A percentile compares a stretch with the other conserved stretches of the same genome.
These are phyloP conservation scores for Blastobotrys mokoenaii DNA, from an alignment of 805 yeast species.

Conservation along the genomic window DNA sequence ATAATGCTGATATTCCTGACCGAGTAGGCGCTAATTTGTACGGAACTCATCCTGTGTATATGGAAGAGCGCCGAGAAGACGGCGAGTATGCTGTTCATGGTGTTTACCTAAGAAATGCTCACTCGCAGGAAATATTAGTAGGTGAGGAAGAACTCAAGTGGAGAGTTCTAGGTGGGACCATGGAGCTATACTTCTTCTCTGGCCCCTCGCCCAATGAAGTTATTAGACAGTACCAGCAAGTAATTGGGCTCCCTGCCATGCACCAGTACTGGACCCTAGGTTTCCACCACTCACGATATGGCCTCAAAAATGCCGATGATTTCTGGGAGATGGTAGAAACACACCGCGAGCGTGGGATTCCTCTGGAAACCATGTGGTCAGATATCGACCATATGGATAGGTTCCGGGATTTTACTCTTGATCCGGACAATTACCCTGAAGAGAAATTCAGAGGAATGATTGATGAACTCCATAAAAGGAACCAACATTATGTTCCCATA, in stretches of 20 bases:
- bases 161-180: constrained; percentile 26
- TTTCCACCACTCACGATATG: constrained; percentile 95
- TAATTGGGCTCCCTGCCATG: constrained; percentile 64
- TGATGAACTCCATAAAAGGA: constrained; percentile 51
- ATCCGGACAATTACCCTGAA: constrained; percentile 57
- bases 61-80: constrained; percentile 23
- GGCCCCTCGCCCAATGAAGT: constrained; percentile 44
- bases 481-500: constrained; percentile 73
- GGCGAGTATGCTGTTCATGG: constrained; percentile 23
- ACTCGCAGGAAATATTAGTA: constrained; percentile 26
- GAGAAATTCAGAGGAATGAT: constrained; percentile 66
- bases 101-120: constrained; percentile 28
- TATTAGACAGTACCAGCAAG: constrained; percentile 49
- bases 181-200: constrained; percentile 22
- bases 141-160: constrained; percentile 25
- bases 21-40: constrained; percentile 28
- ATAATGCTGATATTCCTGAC: constrained; percentile 26
- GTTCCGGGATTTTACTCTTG: constrained; percentile 88
- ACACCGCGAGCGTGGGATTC: constrained; percentile 65
- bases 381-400: constrained; percentile 85
- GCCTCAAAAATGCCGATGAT: constrained; percentile 77
- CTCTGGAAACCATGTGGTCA: constrained; percentile 86
- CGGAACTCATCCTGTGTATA: constrained; percentile 30
- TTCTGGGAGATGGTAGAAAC: constrained; percentile 55
- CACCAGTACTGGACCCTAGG: constrained; percentile 78